phyloP scores from a whole-genome alignment of 1,284 basidiomycete species.

The Apiotrichum sp. region DNA sequence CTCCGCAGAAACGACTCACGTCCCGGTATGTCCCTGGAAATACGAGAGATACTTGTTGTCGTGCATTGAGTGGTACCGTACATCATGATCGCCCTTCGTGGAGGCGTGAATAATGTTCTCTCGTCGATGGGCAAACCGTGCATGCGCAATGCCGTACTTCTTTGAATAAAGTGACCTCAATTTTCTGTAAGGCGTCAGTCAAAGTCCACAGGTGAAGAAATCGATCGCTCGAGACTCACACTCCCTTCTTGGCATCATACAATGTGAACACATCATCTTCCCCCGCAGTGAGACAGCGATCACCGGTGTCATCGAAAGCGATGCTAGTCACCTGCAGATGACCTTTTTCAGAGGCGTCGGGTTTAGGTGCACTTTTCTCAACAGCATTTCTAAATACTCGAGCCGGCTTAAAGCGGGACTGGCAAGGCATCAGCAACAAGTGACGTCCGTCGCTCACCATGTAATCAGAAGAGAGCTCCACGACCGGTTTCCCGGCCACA shows the following conservation, averaged over 20 bases:
- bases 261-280: conserved; percentile 89
- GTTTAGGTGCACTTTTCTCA: conserved; percentile 53
- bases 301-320: conserved; percentile 84
- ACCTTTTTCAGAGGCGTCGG: conserved; percentile 8
- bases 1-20: conserved; percentile 33
- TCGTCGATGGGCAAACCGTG: conserved; percentile 87
- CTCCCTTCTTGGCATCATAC: conserved; percentile 82
- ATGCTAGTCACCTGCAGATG: conserved; percentile 64
- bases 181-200: conserved; percentile 52
- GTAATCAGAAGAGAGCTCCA: too few relatives aligned
- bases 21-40: conserved; percentile 86
- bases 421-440: neutral
- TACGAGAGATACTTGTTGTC: conserved; percentile 95
- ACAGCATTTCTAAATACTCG: conserved; percentile 79
- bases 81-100: conserved; percentile 82
- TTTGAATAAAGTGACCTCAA: conserved; percentile 78
- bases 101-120: conserved; percentile 82
- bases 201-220: conserved; percentile 21
- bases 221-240: conserved; percentile 57
- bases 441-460: neutral
- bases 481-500: too few relatives aligned
- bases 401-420: conserved; percentile 53
- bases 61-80: conserved; percentile 90
- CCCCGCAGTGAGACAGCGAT: conserved; percentile 75
- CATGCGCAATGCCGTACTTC: conserved; percentile 93